A percentile compares a stretch with the other conserved stretches of the same genome.
Evolutionary conservation across 164 flowering plant genomes (phyloP).

Genomic region (Vitis rotundifolia): DNA sequence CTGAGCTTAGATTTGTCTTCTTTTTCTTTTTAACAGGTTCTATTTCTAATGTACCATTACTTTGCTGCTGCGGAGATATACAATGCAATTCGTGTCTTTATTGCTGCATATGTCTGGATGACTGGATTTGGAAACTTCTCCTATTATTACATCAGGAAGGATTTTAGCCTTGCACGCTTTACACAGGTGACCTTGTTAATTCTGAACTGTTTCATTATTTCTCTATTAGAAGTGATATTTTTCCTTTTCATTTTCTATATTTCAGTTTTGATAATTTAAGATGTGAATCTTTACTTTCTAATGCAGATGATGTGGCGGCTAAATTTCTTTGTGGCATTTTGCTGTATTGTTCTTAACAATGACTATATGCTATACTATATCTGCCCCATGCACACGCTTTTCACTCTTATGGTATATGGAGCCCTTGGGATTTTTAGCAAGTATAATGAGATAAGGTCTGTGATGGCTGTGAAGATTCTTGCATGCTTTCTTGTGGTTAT

Average conservation of each 20-base stretch:
- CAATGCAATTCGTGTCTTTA: constrained; percentile 93
- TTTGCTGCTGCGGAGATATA: constrained; percentile 97
- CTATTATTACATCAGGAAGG: constrained; percentile 90
- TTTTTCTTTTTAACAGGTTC: constrained; percentile 53
- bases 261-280: neutral
- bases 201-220: neutral
- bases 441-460: constrained; percentile 82
- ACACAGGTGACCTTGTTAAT: constrained; percentile 62
- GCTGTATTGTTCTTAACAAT: constrained; percentile 87
- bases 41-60: constrained; percentile 95
- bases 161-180: constrained; percentile 88
- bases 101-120: constrained; percentile 99
- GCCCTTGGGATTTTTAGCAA: constrained; percentile 84
- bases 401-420: constrained; percentile 96
- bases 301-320: constrained; percentile 99
- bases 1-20: neutral
- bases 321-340: constrained; percentile 87
- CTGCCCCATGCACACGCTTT: constrained; percentile 99
- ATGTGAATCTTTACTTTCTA: constrained; percentile 3
- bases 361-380: constrained; percentile 93
- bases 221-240: neutral
- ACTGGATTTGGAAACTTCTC: constrained; percentile 99
- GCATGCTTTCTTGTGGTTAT: constrained; percentile 86
- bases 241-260: neutral
- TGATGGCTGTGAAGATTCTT: constrained; percentile 75